Percentiles rank a stretch among this genome's conserved stretches.
phyloP scores from a whole-genome alignment of 768 basidiomycete genomes.

The Auriscalpium microsporum region DNA sequence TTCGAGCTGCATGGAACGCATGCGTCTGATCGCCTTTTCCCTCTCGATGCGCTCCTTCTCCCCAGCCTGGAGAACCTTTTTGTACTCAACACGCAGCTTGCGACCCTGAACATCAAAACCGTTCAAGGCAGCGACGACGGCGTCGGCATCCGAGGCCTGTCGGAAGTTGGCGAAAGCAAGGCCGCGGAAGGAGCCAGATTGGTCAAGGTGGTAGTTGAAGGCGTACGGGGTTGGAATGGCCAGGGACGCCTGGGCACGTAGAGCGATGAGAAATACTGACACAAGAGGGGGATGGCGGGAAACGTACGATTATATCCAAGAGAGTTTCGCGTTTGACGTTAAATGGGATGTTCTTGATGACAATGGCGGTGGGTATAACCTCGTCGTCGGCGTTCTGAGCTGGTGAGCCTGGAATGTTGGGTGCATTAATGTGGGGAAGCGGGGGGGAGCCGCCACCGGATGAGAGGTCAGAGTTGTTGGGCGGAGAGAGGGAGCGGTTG shows the following conservation, averaged over 20 bases:
- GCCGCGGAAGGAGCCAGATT: conserved; percentile 92
- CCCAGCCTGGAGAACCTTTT: conserved; percentile 97
- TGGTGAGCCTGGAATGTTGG: conserved; percentile 42
- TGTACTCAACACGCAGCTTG: conserved; percentile 97
- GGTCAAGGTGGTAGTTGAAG: conserved; percentile 98
- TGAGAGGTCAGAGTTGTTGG: conserved; percentile 84
- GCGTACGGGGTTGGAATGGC: conserved; percentile 96
- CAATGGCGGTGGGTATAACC: conserved; percentile 97
- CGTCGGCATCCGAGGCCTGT: conserved; percentile 83
- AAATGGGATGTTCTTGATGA: conserved; percentile 99
- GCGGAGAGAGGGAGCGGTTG: conserved; percentile 73
- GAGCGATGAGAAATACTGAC: conserved; percentile 3
- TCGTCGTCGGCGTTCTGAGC: conserved; percentile 66
- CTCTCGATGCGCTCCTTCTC: conserved; percentile 98
- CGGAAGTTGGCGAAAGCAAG: conserved; percentile 98
- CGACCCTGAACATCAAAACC: conserved; percentile 95
- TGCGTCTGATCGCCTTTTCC: conserved; percentile 95
- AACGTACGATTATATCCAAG: conserved; percentile 88
- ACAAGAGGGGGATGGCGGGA: conserved; percentile 2
- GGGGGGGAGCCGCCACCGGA: conserved; percentile 82
- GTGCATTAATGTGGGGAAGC: conserved; percentile 30
- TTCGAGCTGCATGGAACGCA: conserved; percentile 95
- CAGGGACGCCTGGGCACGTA: conserved; percentile 60
- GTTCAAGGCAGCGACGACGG: conserved; percentile 91
- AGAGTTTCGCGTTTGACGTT: conserved; percentile 95